Evolutionary conservation across 257 asterid genomes (phyloP).

Genomic region (Echites panduratus): DNA sequence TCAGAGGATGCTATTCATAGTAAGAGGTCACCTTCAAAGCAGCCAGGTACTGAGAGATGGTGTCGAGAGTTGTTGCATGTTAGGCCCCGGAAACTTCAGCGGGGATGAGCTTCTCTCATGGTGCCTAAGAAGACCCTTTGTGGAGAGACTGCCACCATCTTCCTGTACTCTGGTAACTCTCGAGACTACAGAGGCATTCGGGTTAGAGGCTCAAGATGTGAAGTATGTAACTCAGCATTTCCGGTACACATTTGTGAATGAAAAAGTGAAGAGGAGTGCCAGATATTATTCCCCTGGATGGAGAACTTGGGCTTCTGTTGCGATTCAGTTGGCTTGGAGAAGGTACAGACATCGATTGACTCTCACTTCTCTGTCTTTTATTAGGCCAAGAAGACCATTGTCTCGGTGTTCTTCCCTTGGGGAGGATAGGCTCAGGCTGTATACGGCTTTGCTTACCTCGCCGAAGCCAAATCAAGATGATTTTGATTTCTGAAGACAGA

Average conservation of each 20-base stretch:
- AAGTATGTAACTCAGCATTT: constrained; percentile 94
- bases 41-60: constrained; percentile 89
- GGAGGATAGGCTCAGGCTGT: constrained; percentile 87
- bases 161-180: constrained; percentile 68
- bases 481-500: constrained; percentile 43
- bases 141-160: constrained; percentile 83
- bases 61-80: constrained; percentile 83
- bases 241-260: constrained; percentile 87
- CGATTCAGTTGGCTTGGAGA: constrained; percentile 92
- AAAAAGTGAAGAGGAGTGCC: constrained; percentile 85
- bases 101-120: constrained; percentile 96
- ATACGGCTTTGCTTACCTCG: constrained; percentile 77
- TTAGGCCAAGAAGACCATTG: constrained; percentile 76
- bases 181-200: constrained; percentile 88
- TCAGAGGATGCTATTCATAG: constrained; percentile 85
- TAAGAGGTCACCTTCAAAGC: constrained; percentile 94
- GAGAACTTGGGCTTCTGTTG: constrained; percentile 98
- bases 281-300: constrained; percentile 96
- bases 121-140: constrained; percentile 85
- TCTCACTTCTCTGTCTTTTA: constrained; percentile 73
- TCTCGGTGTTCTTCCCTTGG: constrained; percentile 82
- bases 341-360: constrained; percentile 73
- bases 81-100: constrained; percentile 94
- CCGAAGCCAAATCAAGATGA: constrained; percentile 97
- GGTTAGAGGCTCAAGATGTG: constrained; percentile 84